These are phyloP conservation scores for Avena insularis DNA, from an alignment of 176 grass and related monocot species.

Conservation along the genomic window DNA sequence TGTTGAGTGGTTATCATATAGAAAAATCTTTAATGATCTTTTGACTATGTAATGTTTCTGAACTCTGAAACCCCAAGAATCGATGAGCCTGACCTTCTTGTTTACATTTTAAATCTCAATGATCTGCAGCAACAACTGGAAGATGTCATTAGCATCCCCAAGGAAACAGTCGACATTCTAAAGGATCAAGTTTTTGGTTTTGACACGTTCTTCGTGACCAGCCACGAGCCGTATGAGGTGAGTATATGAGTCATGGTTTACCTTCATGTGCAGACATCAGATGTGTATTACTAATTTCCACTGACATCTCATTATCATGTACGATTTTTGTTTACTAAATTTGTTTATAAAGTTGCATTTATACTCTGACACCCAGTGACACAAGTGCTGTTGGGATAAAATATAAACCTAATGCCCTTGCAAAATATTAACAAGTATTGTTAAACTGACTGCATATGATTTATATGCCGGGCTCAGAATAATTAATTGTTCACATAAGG, in stretches of 20 bases:
- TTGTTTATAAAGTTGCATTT: background rate
- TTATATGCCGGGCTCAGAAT: background rate
- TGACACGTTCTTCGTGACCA: conserved; percentile 94
- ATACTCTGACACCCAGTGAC: background rate
- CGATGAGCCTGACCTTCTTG: background rate
- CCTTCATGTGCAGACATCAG: background rate
- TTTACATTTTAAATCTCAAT: conserved; percentile 33
- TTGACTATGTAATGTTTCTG: conserved; percentile 15
- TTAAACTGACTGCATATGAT: background rate
- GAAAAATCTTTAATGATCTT: background rate
- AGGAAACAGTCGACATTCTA: conserved; percentile 86
- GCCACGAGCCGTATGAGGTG: conserved; percentile 93
- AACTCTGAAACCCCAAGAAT: background rate
- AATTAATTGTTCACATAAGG: background rate
- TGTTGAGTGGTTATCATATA: background rate
- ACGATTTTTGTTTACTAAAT: background rate
- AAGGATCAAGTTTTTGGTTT: conserved; percentile 99
- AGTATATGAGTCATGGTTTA: conserved; percentile 34
- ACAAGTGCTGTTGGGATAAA: background rate
- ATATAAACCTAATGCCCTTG: background rate
- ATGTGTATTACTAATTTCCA: background rate
- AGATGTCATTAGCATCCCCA: conserved; percentile 78
- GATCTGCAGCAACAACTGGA: conserved; percentile 89
- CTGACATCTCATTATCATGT: background rate
- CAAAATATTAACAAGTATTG: background rate